Conservation (phyloP, 2,329 filamentous ascomycete species). For the Sordariomycetes sp. region DNA sequence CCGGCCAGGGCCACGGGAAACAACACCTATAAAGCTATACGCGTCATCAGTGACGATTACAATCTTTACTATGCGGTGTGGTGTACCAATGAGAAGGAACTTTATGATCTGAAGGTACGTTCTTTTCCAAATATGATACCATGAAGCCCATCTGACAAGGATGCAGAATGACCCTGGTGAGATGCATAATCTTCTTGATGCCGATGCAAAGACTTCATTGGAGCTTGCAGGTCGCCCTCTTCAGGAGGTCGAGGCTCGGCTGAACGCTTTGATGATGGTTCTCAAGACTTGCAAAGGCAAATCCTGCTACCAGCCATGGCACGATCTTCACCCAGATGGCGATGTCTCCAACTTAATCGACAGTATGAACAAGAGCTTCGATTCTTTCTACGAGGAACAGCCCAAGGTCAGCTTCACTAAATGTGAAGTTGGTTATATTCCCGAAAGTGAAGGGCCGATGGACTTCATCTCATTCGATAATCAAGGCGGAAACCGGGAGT, state of each 20-base stretch:
- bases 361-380: not conserved
- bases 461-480: not conserved
- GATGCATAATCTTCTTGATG: not conserved
- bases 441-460: slow-evolving; percentile 7
- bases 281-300: slow-evolving; percentile 48
- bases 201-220: slow-evolving; percentile 18
- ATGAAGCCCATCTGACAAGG: not conserved
- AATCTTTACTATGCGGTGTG: slow-evolving; percentile 55
- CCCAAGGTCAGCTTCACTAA: not conserved
- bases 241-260: slow-evolving; percentile 28
- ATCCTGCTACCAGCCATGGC: slow-evolving; percentile 45
- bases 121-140: no score
- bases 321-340: slow-evolving; percentile 35
- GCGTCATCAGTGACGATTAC: slow-evolving; percentile 39
- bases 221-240: not conserved
- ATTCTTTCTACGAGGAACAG: not conserved
- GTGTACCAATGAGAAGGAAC: slow-evolving; percentile 56
- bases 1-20: not conserved
- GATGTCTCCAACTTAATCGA: slow-evolving; percentile 9
- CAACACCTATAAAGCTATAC: slow-evolving; percentile 32
- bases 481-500: no score
- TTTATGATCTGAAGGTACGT: slow-evolving; percentile 44
- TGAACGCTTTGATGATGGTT: slow-evolving; percentile 49
- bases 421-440: not conserved
- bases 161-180: slow-evolving; percentile 1